These are phyloP conservation scores for Astrocystis sublimbata DNA, from an alignment of 495 filamentous ascomycete species.

Conservation along the genomic window DNA sequence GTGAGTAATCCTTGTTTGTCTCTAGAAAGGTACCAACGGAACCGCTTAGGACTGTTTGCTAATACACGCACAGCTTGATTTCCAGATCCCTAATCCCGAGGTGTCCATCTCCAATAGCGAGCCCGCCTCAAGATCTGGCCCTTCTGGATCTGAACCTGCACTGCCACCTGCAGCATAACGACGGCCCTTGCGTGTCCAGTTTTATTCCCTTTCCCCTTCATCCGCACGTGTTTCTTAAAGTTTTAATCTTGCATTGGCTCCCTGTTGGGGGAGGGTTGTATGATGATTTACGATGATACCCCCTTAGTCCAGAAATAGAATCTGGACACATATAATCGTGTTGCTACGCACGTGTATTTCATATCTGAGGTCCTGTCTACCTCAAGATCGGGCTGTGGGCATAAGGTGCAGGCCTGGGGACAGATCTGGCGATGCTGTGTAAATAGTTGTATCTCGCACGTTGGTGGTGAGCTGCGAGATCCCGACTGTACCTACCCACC, in stretches of 20 bases:
- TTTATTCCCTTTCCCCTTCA: neutral
- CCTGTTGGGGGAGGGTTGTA: conserved; percentile 10
- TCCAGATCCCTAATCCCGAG: conserved; percentile 82
- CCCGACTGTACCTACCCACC: no score
- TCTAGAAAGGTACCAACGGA: no score
- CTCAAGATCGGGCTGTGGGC: neutral
- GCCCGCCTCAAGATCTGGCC: conserved; percentile 31
- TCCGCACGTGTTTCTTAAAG: neutral
- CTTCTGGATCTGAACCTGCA: conserved; percentile 17
- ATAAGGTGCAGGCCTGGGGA: neutral
- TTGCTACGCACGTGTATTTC: neutral
- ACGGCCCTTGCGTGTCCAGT: neutral
- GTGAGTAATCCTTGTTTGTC: conserved; percentile 54
- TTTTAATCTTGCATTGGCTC: conserved; percentile 9
- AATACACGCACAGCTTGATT: conserved; percentile 60
- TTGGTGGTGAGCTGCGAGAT: no score
- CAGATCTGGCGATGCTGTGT: neutral
- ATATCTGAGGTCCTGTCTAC: neutral
- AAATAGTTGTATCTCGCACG: no score
- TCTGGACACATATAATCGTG: conserved; percentile 8
- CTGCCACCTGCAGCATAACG: conserved; percentile 4
- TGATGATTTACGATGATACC: conserved; percentile 24
- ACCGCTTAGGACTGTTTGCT: conserved; percentile 12
- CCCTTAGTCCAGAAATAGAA: conserved; percentile 8
- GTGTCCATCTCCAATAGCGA: conserved; percentile 44